Conservation (phyloP, 2,329 filamentous ascomycete genomes). For the Dactylella cylindrospora region DNA sequence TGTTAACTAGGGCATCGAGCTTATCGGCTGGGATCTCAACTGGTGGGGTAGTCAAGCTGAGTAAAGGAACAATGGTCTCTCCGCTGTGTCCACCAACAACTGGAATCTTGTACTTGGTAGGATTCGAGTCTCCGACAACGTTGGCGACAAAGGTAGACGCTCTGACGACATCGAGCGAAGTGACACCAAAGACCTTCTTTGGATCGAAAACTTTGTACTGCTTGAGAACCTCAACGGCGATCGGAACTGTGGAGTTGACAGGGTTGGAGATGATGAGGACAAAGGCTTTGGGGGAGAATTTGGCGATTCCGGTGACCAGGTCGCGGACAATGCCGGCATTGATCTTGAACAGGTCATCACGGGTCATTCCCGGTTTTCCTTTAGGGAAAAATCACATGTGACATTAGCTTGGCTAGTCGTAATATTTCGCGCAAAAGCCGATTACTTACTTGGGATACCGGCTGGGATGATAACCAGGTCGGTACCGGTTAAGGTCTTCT, state of each 20-base stretch:
- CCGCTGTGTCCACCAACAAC: constrained; percentile 97
- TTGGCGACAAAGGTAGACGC: constrained; percentile 94
- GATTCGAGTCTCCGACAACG: constrained; percentile 77
- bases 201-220: constrained; percentile 88
- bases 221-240: constrained; percentile 96
- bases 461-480: constrained; percentile 97
- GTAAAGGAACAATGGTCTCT: constrained; percentile 95
- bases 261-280: constrained; percentile 98
- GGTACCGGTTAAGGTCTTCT: constrained; percentile 84
- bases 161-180: constrained; percentile 96
- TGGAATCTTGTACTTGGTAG: constrained; percentile 79
- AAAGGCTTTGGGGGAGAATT: constrained; percentile 88
- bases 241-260: constrained; percentile 98
- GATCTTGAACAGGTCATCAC: constrained; percentile 99
- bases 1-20: constrained; percentile 85
- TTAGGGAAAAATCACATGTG: constrained; percentile 47
- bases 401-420: neutral
- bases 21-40: constrained; percentile 84
- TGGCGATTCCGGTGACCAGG: constrained; percentile 81
- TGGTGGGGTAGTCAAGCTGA: constrained; percentile 82
- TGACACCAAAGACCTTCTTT: constrained; percentile 96
- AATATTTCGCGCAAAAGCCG: neutral
- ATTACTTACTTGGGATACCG: constrained; percentile 84
- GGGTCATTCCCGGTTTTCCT: constrained; percentile 99
- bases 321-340: constrained; percentile 97